These are phyloP conservation scores for Fusarium stilboides DNA, from an alignment of 2,329 filamentous ascomycete species.

Conservation along the genomic window DNA sequence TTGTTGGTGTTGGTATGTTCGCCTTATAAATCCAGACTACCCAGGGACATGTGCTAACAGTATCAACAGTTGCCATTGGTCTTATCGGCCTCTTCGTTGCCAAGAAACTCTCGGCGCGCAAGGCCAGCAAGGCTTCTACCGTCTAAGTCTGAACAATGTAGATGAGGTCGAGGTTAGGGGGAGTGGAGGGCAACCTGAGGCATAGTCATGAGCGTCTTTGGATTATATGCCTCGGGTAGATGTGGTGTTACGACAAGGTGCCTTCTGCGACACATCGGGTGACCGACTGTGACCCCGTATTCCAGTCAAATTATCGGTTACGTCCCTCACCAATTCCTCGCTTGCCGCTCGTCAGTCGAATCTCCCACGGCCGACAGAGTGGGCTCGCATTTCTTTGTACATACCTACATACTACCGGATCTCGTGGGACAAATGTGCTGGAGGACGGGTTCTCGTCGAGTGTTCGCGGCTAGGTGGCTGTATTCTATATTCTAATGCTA, in stretches of 20 bases:
- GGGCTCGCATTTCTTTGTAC: constrained; percentile 45
- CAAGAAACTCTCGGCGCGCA: constrained; percentile 54
- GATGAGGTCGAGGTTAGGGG: constrained; percentile 31
- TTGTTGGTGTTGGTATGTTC: constrained; percentile 59
- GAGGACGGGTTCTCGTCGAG: constrained; percentile 52
- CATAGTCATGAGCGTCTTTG: constrained; percentile 37
- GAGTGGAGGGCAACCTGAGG: constrained; percentile 47
- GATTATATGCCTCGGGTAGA: constrained; percentile 39
- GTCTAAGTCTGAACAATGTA: constrained; percentile 35
- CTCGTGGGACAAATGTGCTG: constrained; percentile 50
- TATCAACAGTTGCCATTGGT: constrained; percentile 52
- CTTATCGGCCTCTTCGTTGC: constrained; percentile 52
- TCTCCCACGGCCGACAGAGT: constrained; percentile 24
- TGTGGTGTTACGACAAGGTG: constrained; percentile 47
- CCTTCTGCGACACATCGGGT: constrained; percentile 51
- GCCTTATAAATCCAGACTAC: background rate
- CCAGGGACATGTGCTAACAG: constrained; percentile 33
- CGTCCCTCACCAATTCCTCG: constrained; percentile 46
- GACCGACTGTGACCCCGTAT: constrained; percentile 52
- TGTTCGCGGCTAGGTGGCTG: constrained; percentile 51
- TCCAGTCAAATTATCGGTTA: constrained; percentile 47
- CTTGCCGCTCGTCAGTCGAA: constrained; percentile 27
- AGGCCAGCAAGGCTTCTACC: constrained; percentile 53
- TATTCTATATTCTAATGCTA: constrained; percentile 55
- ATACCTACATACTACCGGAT: constrained; percentile 44